Base-by-base conservation (phyloP, 164 flowering plant genomes). In the Chimonanthus praecox region DNA sequence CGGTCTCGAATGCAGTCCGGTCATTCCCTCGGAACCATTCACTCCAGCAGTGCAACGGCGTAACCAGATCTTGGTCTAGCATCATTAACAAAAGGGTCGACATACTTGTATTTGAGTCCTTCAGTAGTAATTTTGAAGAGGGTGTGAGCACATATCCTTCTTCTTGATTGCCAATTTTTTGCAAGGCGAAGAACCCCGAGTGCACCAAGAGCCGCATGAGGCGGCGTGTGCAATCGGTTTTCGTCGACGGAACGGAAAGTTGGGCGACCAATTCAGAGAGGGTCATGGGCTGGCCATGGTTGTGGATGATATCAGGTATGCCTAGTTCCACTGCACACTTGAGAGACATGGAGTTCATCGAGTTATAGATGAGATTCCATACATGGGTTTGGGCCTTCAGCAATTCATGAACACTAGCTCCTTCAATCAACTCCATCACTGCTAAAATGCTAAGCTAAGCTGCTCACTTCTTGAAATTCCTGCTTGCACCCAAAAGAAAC, bases 121-220 rank as follows among this genome's bases (percentile, higher is more conserved):
- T 61, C 15, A 48, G n/a, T 8, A 74, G 67, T 48, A 69, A 72
- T 49, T 18, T 16, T 2, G 77, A 69, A 1, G 47, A 62, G 9
- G 73, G 63, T 11, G 69, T 75, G 62, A 66, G 70, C 46, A 4
- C 48, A 47, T 50, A 73, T 44, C 47, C 69, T 66, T 73, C 73
- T 13, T 60, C 75, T 49, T 10, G 63, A 4, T 18, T 63, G 3
- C 16, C 33, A 18, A 5, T 44, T 65, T 43, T 65, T 6, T 50
- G 16, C 18, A 43, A 7, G 43, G 63, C 62, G 49, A 65, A 73
- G 69, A 73, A 33, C 70, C 49, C 21, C 47, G 67, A 13, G 69
- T 49, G 75, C 21, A 72, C 62, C 61, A 72, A 47, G 0, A 72
- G 54, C 6, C 74, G 51, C 74, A 72, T 47, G 45, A 72, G 54